Conservation (phyloP, 2,329 filamentous ascomycete genomes). For the Bimuria novae-zelandiae region DNA sequence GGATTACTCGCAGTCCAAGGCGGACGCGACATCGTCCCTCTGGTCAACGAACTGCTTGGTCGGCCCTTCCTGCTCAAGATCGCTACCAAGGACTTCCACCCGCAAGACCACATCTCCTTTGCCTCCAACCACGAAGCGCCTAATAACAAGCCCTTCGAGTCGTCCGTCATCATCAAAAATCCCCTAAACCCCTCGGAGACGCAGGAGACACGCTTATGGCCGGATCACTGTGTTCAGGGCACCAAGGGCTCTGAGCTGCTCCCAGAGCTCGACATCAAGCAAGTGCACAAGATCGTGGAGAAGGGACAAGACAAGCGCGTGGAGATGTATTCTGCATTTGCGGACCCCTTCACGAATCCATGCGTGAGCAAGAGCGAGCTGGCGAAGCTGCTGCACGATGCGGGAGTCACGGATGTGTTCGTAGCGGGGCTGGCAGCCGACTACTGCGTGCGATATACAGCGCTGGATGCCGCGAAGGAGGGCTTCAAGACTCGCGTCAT, state of each 20-base stretch:
- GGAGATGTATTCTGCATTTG: conserved; percentile 95
- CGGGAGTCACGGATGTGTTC: conserved; percentile 75
- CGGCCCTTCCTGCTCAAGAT: conserved; percentile 75
- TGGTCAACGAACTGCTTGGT: conserved; percentile 75
- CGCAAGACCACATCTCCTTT: conserved; percentile 82
- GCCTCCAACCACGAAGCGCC: conserved; percentile 72
- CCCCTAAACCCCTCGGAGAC: conserved; percentile 65
- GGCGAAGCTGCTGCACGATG: conserved; percentile 59
- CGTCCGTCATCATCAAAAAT: conserved; percentile 67
- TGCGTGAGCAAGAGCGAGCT: conserved; percentile 66
- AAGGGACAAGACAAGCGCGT: conserved; percentile 77
- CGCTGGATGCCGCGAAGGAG: conserved; percentile 73
- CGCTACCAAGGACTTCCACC: conserved; percentile 94
- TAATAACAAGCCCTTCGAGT: conserved; percentile 69
- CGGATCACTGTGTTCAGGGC: conserved; percentile 81
- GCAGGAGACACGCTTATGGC: conserved; percentile 79
- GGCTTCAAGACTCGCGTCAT: conserved; percentile 80
- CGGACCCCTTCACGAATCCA: conserved; percentile 72
- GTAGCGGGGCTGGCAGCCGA: conserved; percentile 86
- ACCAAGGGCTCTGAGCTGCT: conserved; percentile 75
- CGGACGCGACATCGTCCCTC: conserved; percentile 70
- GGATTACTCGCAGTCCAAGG: conserved; percentile 81
- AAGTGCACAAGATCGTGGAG: conserved; percentile 69
- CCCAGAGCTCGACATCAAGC: conserved; percentile 66
- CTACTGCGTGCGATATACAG: conserved; percentile 85